These are phyloP conservation scores for Nepenthes gracilis DNA, from an alignment of 148 eudicot genomes.

Conservation along the genomic window DNA sequence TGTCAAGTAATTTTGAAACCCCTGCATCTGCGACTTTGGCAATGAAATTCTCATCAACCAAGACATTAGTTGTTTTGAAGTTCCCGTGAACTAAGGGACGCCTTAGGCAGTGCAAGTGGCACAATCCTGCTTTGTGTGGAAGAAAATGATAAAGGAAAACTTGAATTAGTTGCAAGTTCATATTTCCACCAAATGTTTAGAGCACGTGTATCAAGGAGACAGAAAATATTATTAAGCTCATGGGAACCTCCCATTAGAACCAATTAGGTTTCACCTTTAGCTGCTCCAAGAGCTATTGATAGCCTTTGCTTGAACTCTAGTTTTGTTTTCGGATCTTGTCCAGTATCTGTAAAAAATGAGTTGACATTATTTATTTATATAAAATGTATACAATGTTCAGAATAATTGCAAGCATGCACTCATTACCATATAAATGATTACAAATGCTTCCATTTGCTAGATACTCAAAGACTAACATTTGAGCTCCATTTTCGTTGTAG, in stretches of 20 bases:
- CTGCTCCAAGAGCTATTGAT: constrained; percentile 38
- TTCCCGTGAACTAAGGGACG: constrained; percentile 27
- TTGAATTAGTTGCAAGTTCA: too few species aligned
- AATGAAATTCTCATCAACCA: constrained; percentile 39
- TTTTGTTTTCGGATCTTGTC: constrained; percentile 17
- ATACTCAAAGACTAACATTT: constrained; percentile 34
- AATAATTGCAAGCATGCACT: too few species aligned
- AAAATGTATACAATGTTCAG: too few species aligned
- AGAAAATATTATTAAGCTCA: too few species aligned
- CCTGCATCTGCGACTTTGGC: constrained; percentile 47
- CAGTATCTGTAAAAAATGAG: constrained; percentile 14
- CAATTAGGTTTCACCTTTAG: constrained; percentile 23
- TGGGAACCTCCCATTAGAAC: too few species aligned
- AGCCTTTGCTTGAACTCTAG: constrained; percentile 42
- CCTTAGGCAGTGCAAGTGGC: constrained; percentile 30
- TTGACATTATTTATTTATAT: not conserved
- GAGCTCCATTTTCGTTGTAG: constrained; percentile 34
- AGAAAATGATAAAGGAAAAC: too few species aligned
- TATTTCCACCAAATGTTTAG: too few species aligned
- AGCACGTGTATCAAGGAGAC: too few species aligned
- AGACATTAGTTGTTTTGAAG: constrained; percentile 40
- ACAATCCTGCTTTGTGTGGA: constrained; percentile 23
- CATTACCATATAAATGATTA: constrained; percentile 36
- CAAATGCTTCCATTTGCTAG: constrained; percentile 39
- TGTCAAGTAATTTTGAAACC: constrained; percentile 16